phyloP scores from a whole-genome alignment of 179 eudicot species.

The Pouteria campechiana region DNA sequence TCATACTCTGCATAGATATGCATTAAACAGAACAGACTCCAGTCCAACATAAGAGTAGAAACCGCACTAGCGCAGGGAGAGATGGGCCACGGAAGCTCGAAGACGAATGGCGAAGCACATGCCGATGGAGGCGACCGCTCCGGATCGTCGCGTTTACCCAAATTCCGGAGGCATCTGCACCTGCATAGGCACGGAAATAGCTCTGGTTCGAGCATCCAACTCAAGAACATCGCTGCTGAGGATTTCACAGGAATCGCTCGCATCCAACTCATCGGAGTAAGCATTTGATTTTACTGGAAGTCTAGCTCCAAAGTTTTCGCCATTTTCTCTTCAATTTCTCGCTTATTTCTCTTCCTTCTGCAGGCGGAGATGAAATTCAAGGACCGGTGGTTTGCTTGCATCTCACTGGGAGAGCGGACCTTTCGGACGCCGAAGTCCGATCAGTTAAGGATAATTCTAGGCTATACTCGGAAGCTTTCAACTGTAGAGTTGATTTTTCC shows the following conservation, averaged over 20 bases:
- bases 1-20: no score
- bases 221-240: constrained; percentile 25
- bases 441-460: constrained; percentile 30
- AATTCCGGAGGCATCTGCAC: constrained; percentile 25
- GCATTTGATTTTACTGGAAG: constrained; percentile 4
- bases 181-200: constrained; percentile 10
- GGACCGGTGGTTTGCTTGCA: constrained; percentile 92
- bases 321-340: not conserved
- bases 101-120: constrained; percentile 4
- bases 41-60: no score
- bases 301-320: no score
- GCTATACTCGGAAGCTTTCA: no score
- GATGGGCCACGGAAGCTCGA: constrained; percentile 57
- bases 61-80: no score
- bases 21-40: no score
- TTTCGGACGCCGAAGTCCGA: constrained; percentile 73
- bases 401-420: constrained; percentile 89
- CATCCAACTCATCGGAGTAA: constrained; percentile 33
- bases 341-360: not conserved
- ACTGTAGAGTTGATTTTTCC: not conserved
- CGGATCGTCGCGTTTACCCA: constrained; percentile 18
- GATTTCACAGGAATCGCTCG: constrained; percentile 76
- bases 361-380: constrained; percentile 92
- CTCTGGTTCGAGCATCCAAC: not conserved
- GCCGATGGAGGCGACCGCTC: constrained; percentile 8